A percentile compares a stretch with the other conserved stretches of the same genome.
phyloP scores from a whole-genome alignment of 768 basidiomycete genomes.

The Fistulinella prunicolor region DNA sequence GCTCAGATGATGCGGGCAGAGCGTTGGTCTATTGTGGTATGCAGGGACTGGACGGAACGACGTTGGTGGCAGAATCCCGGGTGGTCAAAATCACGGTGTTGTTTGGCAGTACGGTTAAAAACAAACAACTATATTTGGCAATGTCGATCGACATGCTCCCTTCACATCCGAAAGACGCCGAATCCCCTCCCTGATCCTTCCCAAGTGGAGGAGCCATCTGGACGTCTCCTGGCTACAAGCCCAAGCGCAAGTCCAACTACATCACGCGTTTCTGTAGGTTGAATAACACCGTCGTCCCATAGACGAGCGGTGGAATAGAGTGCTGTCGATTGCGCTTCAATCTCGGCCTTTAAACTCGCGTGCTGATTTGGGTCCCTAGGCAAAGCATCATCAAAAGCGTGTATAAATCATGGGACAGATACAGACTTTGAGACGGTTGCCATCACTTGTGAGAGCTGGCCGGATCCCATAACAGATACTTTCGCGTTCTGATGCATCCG shows the following conservation, averaged over 20 bases:
- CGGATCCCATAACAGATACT: slow-evolving; percentile 94
- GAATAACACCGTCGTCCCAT: slow-evolving; percentile 93
- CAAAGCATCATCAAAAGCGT: not conserved
- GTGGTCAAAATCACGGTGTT: too few species aligned
- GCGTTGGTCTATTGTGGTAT: too few species aligned
- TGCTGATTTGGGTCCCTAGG: slow-evolving; percentile 78
- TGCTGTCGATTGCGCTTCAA: slow-evolving; percentile 86
- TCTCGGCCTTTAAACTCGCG: slow-evolving; percentile 68
- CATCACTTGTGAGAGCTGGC: slow-evolving; percentile 93
- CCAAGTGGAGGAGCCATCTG: slow-evolving; percentile 47
- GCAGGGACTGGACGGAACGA: too few species aligned
- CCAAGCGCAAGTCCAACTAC: slow-evolving; percentile 86
- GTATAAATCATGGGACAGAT: not conserved
- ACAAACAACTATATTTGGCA: slow-evolving; percentile 28
- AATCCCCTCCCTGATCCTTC: slow-evolving; percentile 70
- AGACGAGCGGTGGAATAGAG: slow-evolving; percentile 88
- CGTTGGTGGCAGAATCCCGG: too few species aligned
- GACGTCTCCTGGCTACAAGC: slow-evolving; percentile 55
- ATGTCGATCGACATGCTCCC: slow-evolving; percentile 16
- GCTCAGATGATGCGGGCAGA: too few species aligned
- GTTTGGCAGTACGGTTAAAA: slow-evolving; percentile 22
- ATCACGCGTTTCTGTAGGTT: slow-evolving; percentile 84
- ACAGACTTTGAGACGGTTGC: slow-evolving; percentile 76
- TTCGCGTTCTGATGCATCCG: slow-evolving; percentile 73
- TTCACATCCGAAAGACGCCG: slow-evolving; percentile 89